Conservation (phyloP, 139 green algal species). For the Chlamydomonas applanata region DNA sequence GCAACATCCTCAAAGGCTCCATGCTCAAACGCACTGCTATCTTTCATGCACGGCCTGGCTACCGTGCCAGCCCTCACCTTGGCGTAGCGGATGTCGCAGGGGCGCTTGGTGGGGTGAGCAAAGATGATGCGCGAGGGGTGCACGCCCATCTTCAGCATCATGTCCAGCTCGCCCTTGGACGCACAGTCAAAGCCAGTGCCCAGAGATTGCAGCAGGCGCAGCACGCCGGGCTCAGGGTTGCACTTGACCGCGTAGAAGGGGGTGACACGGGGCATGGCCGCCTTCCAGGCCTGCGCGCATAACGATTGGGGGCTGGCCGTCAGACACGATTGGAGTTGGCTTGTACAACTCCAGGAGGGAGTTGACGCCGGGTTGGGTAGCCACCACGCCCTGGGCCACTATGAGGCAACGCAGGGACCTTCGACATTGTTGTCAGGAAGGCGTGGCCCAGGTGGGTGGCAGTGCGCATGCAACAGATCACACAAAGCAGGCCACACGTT, state of each 20-base stretch:
- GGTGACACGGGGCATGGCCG: conserved; percentile 82
- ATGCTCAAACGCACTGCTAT: conserved; percentile 47
- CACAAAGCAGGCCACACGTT: no score
- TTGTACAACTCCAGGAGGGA: conserved; percentile 19
- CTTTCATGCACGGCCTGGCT: neutral
- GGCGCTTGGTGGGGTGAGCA: conserved; percentile 93
- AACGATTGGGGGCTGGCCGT: neutral
- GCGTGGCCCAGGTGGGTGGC: no score
- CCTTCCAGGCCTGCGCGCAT: conserved; percentile 61
- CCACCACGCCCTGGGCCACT: no score
- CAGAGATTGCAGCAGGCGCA: conserved; percentile 77
- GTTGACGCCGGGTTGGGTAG: no score
- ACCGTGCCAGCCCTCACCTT: conserved; percentile 12
- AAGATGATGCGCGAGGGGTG: conserved; percentile 82
- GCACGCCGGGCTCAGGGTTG: conserved; percentile 84
- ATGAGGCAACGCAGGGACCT: no score
- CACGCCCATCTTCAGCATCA: conserved; percentile 80
- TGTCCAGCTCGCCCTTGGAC: conserved; percentile 79
- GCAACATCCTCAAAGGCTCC: no score
- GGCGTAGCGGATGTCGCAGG: conserved; percentile 71
- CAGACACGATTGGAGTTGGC: conserved; percentile 43
- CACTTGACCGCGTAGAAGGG: conserved; percentile 97
- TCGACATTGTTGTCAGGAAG: no score
- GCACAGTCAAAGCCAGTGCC: conserved; percentile 96
- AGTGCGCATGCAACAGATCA: no score